phyloP scores from a whole-genome alignment of 2,329 filamentous ascomycete genomes.

The Neocatenulostroma microsporum region DNA sequence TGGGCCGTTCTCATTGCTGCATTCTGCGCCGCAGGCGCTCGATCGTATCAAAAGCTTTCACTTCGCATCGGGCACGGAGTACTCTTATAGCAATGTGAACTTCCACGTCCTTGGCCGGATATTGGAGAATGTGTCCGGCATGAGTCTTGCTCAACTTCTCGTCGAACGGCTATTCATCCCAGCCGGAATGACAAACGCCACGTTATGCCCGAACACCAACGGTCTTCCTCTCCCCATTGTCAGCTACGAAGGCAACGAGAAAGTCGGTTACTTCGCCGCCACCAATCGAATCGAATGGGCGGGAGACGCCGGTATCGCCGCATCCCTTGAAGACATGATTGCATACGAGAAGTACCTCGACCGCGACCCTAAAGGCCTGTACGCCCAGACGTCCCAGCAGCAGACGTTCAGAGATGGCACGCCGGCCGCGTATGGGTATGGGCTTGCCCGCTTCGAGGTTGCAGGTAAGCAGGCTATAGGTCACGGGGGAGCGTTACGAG shows the following conservation, averaged over 20 bases:
- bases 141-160: constrained; percentile 31
- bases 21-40: constrained; percentile 24
- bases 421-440: constrained; percentile 32
- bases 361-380: constrained; percentile 29
- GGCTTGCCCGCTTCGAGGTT: constrained; percentile 26
- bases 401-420: constrained; percentile 31
- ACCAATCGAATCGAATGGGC: constrained; percentile 41
- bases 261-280: constrained; percentile 31
- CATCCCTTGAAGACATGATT: constrained; percentile 41
- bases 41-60: constrained; percentile 32
- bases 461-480: constrained; percentile 26
- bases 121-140: constrained; percentile 33
- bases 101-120: constrained; percentile 34
- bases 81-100: constrained; percentile 40
- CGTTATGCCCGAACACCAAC: constrained; percentile 32
- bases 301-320: constrained; percentile 40
- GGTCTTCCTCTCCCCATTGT: constrained; percentile 34
- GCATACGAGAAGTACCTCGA: constrained; percentile 39
- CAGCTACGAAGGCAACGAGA: constrained; percentile 38
- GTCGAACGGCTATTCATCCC: constrained; percentile 34
- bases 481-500: constrained; percentile 38
- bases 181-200: constrained; percentile 37
- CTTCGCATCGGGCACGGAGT: constrained; percentile 38
- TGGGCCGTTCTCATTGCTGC: constrained; percentile 31
- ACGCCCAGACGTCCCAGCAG: constrained; percentile 24